Base-by-base conservation (phyloP, 2,329 filamentous ascomycete species). In the Fusarium sp. region DNA sequence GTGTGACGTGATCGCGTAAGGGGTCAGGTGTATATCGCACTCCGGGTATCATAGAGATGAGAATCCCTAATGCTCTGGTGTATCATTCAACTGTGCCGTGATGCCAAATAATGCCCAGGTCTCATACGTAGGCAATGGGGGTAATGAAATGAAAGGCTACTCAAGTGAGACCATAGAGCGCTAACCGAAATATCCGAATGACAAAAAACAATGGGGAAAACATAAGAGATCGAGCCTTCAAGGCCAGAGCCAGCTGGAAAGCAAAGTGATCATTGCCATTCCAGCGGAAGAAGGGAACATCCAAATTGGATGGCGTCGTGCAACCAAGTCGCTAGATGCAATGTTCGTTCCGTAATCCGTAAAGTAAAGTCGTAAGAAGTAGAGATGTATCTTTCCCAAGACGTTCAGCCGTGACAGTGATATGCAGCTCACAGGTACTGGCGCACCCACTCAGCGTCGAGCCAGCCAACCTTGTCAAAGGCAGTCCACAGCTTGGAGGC, bases 401-500 rank as follows among this genome's bases (percentile, higher is more conserved):
- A 48, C 49, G 24, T 34, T 24, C 32, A 34, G 19, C 48, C 32
- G 43, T 44, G 13, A 50, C 31, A 24, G 9, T 40, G 47, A 25
- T 15, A 22, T 28, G 38, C 26, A 13, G 38, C 29, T 74, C 69
- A 77, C 22, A 77, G 29, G 58, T 73, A 77, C 11, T 58, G 59
- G 13, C 63, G 69, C 61, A 85, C 77, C 78, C 80, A 83, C 4
- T 74, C 65, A 13, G 79, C 73, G 6, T 90, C 82, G 63, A 97
- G 87, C 92, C 93, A 96, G 68, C 90, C 91, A 34, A 95, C 91
- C 69, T 88, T 89, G 45, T 97, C 91, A 73, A 92, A 98, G 6
- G 92, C 92, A 34, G 88, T 88, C 91, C 92, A 97, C 42, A 98
- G 82, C 76, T 94, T 94, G 66, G 92, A 96, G 4, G 93, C 92